Evolutionary conservation across 164 flowering plant species (phyloP), one percentile per base, ranked within the genome.

Genomic region (Vitis rupestris): DNA sequence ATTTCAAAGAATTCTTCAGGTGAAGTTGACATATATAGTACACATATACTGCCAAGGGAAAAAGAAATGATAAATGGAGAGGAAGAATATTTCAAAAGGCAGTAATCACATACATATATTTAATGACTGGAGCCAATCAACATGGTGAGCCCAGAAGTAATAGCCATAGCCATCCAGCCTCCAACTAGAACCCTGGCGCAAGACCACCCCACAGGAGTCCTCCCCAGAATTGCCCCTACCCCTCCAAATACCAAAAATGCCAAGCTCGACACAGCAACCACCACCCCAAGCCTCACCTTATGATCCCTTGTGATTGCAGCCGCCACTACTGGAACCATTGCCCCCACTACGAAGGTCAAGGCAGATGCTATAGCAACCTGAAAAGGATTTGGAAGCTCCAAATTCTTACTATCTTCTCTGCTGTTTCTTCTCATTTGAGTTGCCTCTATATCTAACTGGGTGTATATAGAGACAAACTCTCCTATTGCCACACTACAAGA

Each of bases 131-230:
- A 54, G 12, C 69, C 61, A 27, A 55, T 59, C 60, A 56, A 15
- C 61, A 64, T 71, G 16, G 74, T 71, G n/a, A 65, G 27, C 16
- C 74, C 74, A 65, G 65, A 71, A 13, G 74, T 71, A 48, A 71
- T 29, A 3, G 27, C 27, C 69, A 71, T 71, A 56, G 74, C 74
- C 9, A 65, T 8, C 74, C 74, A 71, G n/a, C 74, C 74, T 23
- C 27, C 74, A 44, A 71, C 4, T 49, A 71, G 65, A 12, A 71
- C 64, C 55, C 74, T 71, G 12, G 31, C 11, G 2, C 56, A 56
- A 31, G 64, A 48, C 65, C 65, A 64, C 64, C 64, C 51, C 63
- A 50, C 10, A 10, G 74, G 69, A 1, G 69, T 56, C 59, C 58
- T 56, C n/a, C 74, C 74, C 53, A 71, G 27, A n/a, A 19, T 0